Base-by-base conservation (phyloP, 352 stramenopile genomes). In the Phytopythium litorale region DNA sequence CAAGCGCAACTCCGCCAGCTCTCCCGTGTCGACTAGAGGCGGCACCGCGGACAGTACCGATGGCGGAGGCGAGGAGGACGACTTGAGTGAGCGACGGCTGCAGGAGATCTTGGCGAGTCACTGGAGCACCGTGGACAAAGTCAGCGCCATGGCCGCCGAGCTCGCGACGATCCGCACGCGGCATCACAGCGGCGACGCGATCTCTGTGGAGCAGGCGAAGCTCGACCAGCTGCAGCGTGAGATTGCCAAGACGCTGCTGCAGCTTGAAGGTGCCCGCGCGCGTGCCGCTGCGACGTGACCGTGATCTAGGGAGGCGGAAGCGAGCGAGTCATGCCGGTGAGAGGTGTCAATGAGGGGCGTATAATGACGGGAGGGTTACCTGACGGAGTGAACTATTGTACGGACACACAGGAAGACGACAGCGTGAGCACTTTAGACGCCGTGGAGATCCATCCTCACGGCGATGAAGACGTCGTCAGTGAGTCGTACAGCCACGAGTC, bases 121-220 rank as follows among this genome's bases (percentile, higher is more conserved):
- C 56, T 86, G 78, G 76, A 87, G 71, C 53, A 91, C 81, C 0
- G 66, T 91, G n/a, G 72, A 78, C 2, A 92, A 90, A 30, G 78
- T 91, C 33, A 64, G 68, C 30, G 73, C 71, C 7, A 75, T 91
- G 63, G 64, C 75, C 13, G 23, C 68, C 7, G 79, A 90, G 52
- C 60, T 92, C 21, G 71, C 65, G 19, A 70, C 65, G 15, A 86
- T 89, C 45, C 79, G 79, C 3, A 70, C 68, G 35, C 70, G 66
- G 35, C 76, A 88, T 56, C 76, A 89, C 42, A 71, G 71, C 0
- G 73, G 70, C 25, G 78, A 87, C 21, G 76, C 71, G 37, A 72
- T 92, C 46, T 42, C 54, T 13, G 38, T 66, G 1, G 79, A 92
- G 35, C 71, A 88, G 33, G 71, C 68, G 18, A 91, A 87, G 55